Evolutionary conservation across 441 rosid genomes (phyloP), one percentile per base, ranked within the genome.

Genomic region (Bocquillonia castaneifolia): DNA sequence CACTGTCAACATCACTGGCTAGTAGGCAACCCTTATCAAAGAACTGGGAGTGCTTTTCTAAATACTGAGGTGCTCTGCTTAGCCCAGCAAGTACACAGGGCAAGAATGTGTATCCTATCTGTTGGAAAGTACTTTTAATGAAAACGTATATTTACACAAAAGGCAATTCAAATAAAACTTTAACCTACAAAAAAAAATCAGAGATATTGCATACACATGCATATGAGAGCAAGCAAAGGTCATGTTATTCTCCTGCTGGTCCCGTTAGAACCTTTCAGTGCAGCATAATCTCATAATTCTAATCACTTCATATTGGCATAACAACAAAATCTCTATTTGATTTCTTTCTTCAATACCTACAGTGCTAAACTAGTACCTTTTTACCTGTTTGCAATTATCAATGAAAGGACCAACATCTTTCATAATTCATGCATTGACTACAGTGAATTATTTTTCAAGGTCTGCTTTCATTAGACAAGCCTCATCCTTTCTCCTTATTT

Each of bases 61-160:
- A 44, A 77, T 80, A 83, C 28, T 77, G 84, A 15, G 85, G 86
- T 63, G 88, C 89, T 42, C 72, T 75, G 55, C 88, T 82, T 26
- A 85, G 77, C 51, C 89, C 86, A 37, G 85, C 82, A 68, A 85
- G 86, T 47, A 85, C 88, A 67, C 89, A 85, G 57, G 89, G 88
- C 75, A 85, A 75, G 77, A 85, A 85, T 29, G 92, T 83, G 55
- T 81, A 83, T 34, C 85, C 88, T 66, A 83, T 76, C 92, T 85
- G 79, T 31, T 47, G 34, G 29, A 44, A 37, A 66, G 8, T 10
- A 26, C 45, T 25, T 66, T 10, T 40, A 57, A 54, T 42, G 10
- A 32, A 59, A 75, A 73, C 25, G 40, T 22, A 55, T 56, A 47
- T 51, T 28, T 29, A 37, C 10, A 37, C 23, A 29, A 40, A 36